These are phyloP conservation scores for Penicillium psychrofluorescens DNA, from an alignment of 495 filamentous ascomycete species.

Conservation along the genomic window DNA sequence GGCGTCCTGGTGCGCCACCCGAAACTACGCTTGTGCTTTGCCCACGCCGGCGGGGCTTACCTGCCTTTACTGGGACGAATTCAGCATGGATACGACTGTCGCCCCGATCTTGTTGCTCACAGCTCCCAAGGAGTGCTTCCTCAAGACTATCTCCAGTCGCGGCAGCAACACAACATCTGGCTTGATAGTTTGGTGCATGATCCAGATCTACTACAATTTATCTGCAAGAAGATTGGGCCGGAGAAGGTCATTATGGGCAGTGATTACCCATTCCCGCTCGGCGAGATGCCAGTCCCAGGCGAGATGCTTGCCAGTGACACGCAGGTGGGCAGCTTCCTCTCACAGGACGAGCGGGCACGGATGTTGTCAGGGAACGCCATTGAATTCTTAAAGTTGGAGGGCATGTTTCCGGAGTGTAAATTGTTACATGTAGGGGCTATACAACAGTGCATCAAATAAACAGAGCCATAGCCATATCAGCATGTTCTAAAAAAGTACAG, in stretches of 20 bases:
- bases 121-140: constrained; percentile 11
- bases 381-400: constrained; percentile 9
- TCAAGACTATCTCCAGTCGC: constrained; percentile 5
- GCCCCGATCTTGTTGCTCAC: constrained; percentile 15
- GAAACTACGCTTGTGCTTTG: constrained; percentile 12
- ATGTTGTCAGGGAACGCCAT: constrained; percentile 17
- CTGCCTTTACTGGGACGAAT: constrained; percentile 12
- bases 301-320: constrained; percentile 13
- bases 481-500: no score
- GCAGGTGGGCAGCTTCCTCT: constrained; percentile 5
- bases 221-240: constrained; percentile 15
- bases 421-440: not conserved
- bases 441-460: no score
- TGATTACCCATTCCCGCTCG: constrained; percentile 19
- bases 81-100: constrained; percentile 16
- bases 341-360: constrained; percentile 8
- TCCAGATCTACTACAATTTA: constrained; percentile 9
- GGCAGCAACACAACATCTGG: constrained; percentile 14
- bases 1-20: constrained; percentile 11
- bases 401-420: constrained; percentile 1
- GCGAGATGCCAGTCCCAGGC: constrained; percentile 14
- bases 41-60: constrained; percentile 12
- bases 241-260: constrained; percentile 15
- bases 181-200: constrained; percentile 18
- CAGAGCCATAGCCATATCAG: no score